Conservation (phyloP, 1,284 basidiomycete genomes). For the Rugiboletus extremiorientalis region DNA sequence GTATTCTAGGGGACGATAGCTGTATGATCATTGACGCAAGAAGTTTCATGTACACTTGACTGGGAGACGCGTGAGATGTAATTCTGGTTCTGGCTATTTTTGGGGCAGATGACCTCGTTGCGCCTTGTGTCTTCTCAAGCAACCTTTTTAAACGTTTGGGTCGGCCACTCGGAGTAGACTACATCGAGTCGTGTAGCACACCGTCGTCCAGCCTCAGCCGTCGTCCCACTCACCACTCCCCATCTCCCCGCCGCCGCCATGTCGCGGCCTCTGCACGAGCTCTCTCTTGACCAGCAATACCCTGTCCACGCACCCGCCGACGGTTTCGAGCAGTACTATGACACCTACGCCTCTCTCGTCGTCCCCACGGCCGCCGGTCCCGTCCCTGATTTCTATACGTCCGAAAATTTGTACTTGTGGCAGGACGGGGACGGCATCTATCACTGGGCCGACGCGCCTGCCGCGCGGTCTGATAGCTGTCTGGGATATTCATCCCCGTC, state of each 20-base stretch:
- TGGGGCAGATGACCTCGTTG: slow-evolving; percentile 30
- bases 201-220: slow-evolving; percentile 5
- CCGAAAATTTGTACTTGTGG: slow-evolving; percentile 32
- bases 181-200: slow-evolving; percentile 26
- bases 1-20: slow-evolving; percentile 4
- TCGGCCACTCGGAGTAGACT: slow-evolving; percentile 16
- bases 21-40: slow-evolving; percentile 23
- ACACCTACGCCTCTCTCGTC: slow-evolving; percentile 25
- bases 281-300: slow-evolving; percentile 20
- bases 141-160: slow-evolving; percentile 28
- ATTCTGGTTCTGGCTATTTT: slow-evolving; percentile 21
- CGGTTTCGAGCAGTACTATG: slow-evolving; percentile 22
- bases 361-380: slow-evolving; percentile 9
- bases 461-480: slow-evolving; percentile 27
- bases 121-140: slow-evolving; percentile 12
- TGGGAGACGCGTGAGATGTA: slow-evolving; percentile 26
- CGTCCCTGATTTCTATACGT: slow-evolving; percentile 25
- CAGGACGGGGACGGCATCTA: slow-evolving; percentile 33
- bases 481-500: slow-evolving; percentile 21
- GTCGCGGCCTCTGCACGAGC: slow-evolving; percentile 28
- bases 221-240: slow-evolving; percentile 17
- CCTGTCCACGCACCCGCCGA: slow-evolving; percentile 14
- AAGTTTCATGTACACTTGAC: slow-evolving; percentile 23
- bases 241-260: slow-evolving; percentile 21
- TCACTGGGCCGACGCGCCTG: slow-evolving; percentile 30